phyloP scores from a whole-genome alignment of 2,329 filamentous ascomycete genomes.

The Akanthomyces muscarius region DNA sequence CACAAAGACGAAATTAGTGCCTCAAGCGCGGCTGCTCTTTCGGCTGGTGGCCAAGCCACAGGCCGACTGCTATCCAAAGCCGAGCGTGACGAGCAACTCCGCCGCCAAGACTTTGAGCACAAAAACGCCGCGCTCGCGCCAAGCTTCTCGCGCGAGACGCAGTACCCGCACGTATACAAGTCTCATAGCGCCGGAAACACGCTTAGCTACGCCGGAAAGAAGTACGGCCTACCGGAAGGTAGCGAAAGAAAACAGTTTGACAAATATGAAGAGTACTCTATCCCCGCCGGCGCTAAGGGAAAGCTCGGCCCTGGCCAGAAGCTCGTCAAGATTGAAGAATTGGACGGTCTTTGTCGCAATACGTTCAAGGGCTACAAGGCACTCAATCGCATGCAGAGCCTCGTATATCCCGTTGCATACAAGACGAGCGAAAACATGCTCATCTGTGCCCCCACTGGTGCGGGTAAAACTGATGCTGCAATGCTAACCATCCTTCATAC shows the following conservation, averaged over 20 bases:
- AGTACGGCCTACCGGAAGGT: conserved; percentile 76
- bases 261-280: conserved; percentile 83
- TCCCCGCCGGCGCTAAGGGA: conserved; percentile 79
- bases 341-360: conserved; percentile 84
- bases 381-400: conserved; percentile 95
- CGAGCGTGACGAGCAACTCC: conserved; percentile 75
- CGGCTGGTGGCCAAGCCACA: conserved; percentile 32
- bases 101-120: conserved; percentile 73
- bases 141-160: conserved; percentile 65
- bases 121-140: conserved; percentile 71
- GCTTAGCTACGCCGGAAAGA: conserved; percentile 72
- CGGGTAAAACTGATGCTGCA: conserved; percentile 97
- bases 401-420: conserved; percentile 93
- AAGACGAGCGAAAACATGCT: conserved; percentile 98
- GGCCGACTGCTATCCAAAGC: conserved; percentile 64
- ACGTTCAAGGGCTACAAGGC: conserved; percentile 94
- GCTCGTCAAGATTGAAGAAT: conserved; percentile 71
- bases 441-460: conserved; percentile 95
- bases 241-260: conserved; percentile 65
- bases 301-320: conserved; percentile 67
- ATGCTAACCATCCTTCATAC: conserved; percentile 95
- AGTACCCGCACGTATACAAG: conserved; percentile 94
- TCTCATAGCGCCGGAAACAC: conserved; percentile 80
- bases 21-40: conserved; percentile 33
- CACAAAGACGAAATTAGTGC: conserved; percentile 66